Evolutionary conservation across 2,329 filamentous ascomycete species (phyloP), one percentile per base, ranked within the genome.

Genomic region (Aspergillus fischeri): DNA sequence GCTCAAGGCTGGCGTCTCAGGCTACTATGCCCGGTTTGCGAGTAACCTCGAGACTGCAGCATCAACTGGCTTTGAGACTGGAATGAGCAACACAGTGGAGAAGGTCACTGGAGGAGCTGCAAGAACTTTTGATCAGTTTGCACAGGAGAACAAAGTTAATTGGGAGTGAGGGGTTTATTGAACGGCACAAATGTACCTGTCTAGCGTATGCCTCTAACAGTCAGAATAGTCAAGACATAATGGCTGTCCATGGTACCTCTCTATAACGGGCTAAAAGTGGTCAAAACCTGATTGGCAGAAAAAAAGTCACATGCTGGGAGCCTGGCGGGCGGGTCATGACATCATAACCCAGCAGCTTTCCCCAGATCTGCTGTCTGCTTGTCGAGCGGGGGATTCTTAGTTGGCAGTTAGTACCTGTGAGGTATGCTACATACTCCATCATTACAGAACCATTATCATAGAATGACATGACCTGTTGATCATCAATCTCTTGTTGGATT

Each of bases 341-440:
- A 56, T 59, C 52, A 60, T 38, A 21, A n/a, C 17, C 48, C 14
- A 25, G 24, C 53, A 53, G 53, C 53, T 53, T 60, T 60, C 59
- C 59, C 59, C 59, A 51, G 56, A 60, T 60, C 51, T 45, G 45
- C 42, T 11, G n/a, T 24, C 21, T 5, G 3, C 3, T 38, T 38
- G 32, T 38, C 25, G 52, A 25, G 49, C 32, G 29, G 27, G 27
- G 32, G 32, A 28, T 11, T 35, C 51, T 27, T 7, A 3, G 10
- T 25, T 49, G 14, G 1, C 11, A 35, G 29, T 35, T 6, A 6
- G 11, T 5, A 5, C 29, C 29, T 32, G 29, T 32, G 29, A 32
- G 29, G 29, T 32, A 5, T 32, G 10, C 29, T 17, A 35, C 11
- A 35, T 6, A 35, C 11, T 17, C 2, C 11, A 6, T 6, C 14